Conservation (phyloP, 2,329 filamentous ascomycete genomes). For the Metarhizium rileyi region DNA sequence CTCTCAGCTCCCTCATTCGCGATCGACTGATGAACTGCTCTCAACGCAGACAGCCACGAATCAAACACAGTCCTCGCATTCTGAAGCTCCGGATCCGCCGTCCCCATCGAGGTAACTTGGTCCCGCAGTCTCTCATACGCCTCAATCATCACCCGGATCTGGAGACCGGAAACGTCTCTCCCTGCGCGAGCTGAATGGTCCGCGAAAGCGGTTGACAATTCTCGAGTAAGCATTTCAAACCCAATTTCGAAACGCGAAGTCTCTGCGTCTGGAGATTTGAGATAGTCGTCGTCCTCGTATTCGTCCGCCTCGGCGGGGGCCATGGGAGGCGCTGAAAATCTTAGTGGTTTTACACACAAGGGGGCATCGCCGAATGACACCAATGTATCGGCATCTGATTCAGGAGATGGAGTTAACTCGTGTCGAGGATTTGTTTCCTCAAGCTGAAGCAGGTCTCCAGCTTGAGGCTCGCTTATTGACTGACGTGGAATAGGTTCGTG, state of each 20-base stretch:
- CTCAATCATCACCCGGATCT: constrained; percentile 49
- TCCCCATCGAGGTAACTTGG: constrained; percentile 27
- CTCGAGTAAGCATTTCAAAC: constrained; percentile 38
- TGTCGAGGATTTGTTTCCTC: neutral
- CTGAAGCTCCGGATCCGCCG: constrained; percentile 21
- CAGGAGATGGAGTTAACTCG: constrained; percentile 18
- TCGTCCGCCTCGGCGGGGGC: constrained; percentile 15
- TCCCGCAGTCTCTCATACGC: constrained; percentile 45
- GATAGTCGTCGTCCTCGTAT: constrained; percentile 1
- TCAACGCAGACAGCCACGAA: constrained; percentile 40
- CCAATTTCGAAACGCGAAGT: constrained; percentile 40
- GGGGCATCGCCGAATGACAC: constrained; percentile 37
- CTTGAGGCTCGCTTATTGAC: neutral
- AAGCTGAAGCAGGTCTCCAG: constrained; percentile 3
- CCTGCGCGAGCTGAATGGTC: constrained; percentile 14
- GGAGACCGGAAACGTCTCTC: constrained; percentile 33
- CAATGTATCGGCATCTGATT: constrained; percentile 36
- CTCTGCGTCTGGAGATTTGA: constrained; percentile 14
- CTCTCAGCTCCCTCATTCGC: constrained; percentile 13
- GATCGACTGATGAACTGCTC: constrained; percentile 32
- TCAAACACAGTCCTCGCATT: constrained; percentile 32
- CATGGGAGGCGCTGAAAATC: constrained; percentile 31
- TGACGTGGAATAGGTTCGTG: constrained; percentile 1
- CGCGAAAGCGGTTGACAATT: constrained; percentile 34
- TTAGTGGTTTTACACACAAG: constrained; percentile 37